phyloP scores from a whole-genome alignment of 345 rosid species.

The Murraya koenigii region DNA sequence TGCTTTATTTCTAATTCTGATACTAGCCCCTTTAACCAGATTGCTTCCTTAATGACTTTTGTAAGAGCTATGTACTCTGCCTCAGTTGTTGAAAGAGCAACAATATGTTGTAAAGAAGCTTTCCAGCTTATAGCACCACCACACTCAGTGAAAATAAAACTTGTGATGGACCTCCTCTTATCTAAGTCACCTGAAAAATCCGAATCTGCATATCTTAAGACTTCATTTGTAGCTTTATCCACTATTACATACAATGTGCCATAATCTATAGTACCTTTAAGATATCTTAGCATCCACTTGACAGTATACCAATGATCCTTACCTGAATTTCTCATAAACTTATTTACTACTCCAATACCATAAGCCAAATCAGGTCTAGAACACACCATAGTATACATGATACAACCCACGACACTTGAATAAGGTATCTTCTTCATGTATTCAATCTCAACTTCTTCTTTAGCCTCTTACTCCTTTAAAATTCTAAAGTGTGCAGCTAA shows the following conservation, averaged over 20 bases:
- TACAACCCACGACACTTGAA: neutral
- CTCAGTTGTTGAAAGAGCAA: neutral
- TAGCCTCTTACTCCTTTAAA: neutral
- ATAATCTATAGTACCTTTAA: neutral
- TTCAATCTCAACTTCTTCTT: too few relatives aligned
- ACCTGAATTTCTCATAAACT: neutral
- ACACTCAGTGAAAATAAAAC: neutral
- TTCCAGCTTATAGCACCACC: neutral
- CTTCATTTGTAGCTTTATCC: accelerated
- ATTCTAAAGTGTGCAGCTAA: neutral
- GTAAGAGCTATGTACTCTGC: neutral
- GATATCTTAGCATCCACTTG: neutral
- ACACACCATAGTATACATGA: neutral
- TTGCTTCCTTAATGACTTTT: neutral
- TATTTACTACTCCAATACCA: neutral
- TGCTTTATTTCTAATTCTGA: too few relatives aligned
- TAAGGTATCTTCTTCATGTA: constrained; percentile 1
- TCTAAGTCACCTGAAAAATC: neutral
- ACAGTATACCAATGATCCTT: neutral
- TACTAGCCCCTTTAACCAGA: neutral
- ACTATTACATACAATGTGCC: neutral
- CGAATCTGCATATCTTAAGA: neutral
- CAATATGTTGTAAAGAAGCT: neutral
- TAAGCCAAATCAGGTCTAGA: neutral
- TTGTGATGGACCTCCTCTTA: neutral